Conservation (phyloP, 306 rosid species). For the Castanea sativa region DNA sequence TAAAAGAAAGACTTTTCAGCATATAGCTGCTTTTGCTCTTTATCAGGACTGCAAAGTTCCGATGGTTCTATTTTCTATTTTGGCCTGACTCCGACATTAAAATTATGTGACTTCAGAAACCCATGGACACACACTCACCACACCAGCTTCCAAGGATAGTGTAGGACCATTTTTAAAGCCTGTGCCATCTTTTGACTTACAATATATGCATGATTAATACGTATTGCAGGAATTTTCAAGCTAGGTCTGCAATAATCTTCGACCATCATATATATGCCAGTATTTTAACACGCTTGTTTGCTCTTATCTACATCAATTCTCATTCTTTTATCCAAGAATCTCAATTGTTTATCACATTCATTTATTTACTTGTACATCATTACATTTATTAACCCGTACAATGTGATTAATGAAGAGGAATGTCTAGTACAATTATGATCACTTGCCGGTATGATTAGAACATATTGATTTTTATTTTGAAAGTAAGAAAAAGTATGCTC, state of each 20-base stretch:
- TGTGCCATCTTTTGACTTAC: slow-evolving; percentile 3
- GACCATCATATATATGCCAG: not conserved
- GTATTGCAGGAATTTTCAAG: not conserved
- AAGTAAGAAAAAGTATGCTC: not conserved
- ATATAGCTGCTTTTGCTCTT: slow-evolving; percentile 33
- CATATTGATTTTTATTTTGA: not conserved
- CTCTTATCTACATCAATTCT: not conserved
- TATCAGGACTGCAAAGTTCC: slow-evolving; percentile 20
- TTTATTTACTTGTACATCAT: not conserved
- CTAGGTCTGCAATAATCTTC: not conserved
- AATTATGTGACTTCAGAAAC: slow-evolving; percentile 35
- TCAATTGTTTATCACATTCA: not conserved
- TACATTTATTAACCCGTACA: slow-evolving; percentile 15
- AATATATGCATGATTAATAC: not conserved
- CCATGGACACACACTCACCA: slow-evolving; percentile 19
- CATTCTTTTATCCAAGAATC: not conserved
- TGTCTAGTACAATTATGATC: not conserved
- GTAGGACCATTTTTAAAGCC: slow-evolving; percentile 12
- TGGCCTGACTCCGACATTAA: slow-evolving; percentile 18
- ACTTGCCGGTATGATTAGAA: not conserved
- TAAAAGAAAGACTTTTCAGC: slow-evolving; percentile 17
- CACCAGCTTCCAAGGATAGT: slow-evolving; percentile 17
- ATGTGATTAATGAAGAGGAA: slow-evolving; percentile 18
- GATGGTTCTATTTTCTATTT: slow-evolving; percentile 15
- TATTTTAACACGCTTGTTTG: not conserved